phyloP scores from a whole-genome alignment of 371 early-diverging fungal genomes.

The Mortierella sp. region DNA sequence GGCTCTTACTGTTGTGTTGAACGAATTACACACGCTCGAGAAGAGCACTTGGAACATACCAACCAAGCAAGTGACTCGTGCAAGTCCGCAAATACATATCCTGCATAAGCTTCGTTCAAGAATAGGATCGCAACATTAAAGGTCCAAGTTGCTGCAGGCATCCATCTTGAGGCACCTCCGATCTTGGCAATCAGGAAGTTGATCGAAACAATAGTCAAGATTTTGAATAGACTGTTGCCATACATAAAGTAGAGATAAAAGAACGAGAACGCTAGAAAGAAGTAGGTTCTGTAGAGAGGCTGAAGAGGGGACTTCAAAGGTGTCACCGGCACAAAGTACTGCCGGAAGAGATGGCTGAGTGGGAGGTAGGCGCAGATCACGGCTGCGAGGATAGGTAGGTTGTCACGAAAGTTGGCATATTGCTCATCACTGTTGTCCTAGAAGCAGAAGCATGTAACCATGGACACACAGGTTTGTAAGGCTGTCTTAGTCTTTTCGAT shows the following conservation, averaged over 20 bases:
- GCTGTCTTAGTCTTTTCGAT: too few relatives aligned
- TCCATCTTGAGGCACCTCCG: conserved; percentile 61
- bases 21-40: not conserved
- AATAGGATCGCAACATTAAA: conserved; percentile 83
- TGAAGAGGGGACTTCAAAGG: conserved; percentile 47
- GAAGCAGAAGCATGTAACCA: not conserved
- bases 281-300: conserved; percentile 53
- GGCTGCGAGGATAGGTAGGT: conserved; percentile 70
- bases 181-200: conserved; percentile 74
- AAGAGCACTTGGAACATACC: conserved; percentile 53
- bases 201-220: conserved; percentile 63
- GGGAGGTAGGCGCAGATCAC: conserved; percentile 62
- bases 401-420: conserved; percentile 81
- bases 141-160: conserved; percentile 80
- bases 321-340: conserved; percentile 21
- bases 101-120: conserved; percentile 75
- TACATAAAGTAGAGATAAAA: conserved; percentile 69
- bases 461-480: not conserved
- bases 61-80: conserved; percentile 72
- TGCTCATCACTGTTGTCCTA: conserved; percentile 90
- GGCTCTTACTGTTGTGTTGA: not conserved
- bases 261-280: conserved; percentile 70
- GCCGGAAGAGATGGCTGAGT: conserved; percentile 59
- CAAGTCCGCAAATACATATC: conserved; percentile 75
- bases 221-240: conserved; percentile 79